Evolutionary conservation across 2,329 filamentous ascomycete species (phyloP).

Genomic region (Colletotrichum orchidophilum): DNA sequence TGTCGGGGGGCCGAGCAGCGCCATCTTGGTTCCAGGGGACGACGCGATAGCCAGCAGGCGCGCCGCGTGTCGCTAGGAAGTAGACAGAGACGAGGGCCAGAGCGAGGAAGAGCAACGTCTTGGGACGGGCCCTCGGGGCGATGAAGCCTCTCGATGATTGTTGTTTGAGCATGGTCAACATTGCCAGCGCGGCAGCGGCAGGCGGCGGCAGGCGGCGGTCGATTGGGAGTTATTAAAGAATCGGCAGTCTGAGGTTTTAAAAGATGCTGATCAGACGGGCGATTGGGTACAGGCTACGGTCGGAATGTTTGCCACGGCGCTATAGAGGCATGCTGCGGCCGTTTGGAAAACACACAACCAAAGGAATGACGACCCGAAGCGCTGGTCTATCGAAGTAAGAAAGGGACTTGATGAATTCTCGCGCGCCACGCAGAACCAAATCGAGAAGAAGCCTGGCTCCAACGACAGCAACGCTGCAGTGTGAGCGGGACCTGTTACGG

Average conservation of each 20-base stretch:
- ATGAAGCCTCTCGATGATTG: constrained; percentile 34
- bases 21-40: constrained; percentile 42
- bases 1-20: constrained; percentile 1
- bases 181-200: constrained; percentile 7
- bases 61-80: constrained; percentile 52
- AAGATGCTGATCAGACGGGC: constrained; percentile 2
- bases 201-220: constrained; percentile 1
- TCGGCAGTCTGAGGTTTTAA: background rate
- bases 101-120: constrained; percentile 51
- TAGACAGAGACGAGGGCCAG: constrained; percentile 53
- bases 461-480: constrained; percentile 11
- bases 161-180: constrained; percentile 41
- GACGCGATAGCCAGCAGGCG: constrained; percentile 44
- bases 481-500: constrained; percentile 11
- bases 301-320: constrained; percentile 15
- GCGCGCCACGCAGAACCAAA: background rate
- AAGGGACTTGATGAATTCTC: background rate
- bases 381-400: background rate
- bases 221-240: background rate
- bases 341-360: background rate
- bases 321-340: constrained; percentile 31
- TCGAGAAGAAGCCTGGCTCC: constrained; percentile 14
- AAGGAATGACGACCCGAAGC: constrained; percentile 18
- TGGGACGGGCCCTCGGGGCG: constrained; percentile 50
- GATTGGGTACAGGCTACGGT: background rate